Evolutionary conservation across 345 rosid species (phyloP).

Genomic region (Gossypium ekmanianum): DNA sequence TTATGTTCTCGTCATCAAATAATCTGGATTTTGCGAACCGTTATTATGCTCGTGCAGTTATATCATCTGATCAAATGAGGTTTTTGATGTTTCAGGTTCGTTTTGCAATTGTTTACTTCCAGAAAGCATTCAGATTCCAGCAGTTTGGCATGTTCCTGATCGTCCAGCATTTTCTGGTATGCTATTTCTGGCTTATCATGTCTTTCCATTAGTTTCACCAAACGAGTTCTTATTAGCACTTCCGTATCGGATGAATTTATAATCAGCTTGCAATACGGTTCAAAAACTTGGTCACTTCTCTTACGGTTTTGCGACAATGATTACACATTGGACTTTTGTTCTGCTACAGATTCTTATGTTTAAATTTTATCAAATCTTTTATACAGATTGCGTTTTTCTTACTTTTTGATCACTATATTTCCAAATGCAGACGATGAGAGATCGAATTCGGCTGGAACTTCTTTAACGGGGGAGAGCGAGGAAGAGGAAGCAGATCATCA

Average conservation of each 20-base stretch:
- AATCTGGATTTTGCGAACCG: conserved; percentile 2
- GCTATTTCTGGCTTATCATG: conserved; percentile 11
- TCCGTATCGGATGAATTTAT: not conserved
- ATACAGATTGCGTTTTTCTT: no score
- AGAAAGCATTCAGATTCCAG: conserved; percentile 73
- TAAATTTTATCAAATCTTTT: no score
- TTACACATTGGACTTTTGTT: no score
- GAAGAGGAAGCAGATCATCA: conserved; percentile 66
- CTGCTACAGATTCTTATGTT: no score
- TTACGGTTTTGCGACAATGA: not conserved
- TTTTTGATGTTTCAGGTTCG: conserved; percentile 63
- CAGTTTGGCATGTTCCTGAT: conserved; percentile 75
- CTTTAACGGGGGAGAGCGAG: conserved; percentile 46
- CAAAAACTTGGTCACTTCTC: not conserved
- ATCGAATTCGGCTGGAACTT: conserved; percentile 52
- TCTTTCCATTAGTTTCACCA: not conserved
- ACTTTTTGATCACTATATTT: not conserved
- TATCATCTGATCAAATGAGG: conserved; percentile 18
- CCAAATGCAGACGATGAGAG: conserved; percentile 45
- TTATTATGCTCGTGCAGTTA: conserved; percentile 2
- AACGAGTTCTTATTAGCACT: not conserved
- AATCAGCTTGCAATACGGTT: not conserved
- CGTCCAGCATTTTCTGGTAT: conserved; percentile 69
- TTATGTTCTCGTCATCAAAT: not conserved
- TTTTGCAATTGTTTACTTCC: conserved; percentile 91